Conservation (phyloP, 2,329 filamentous ascomycete species). For the Apiospora aurea region DNA sequence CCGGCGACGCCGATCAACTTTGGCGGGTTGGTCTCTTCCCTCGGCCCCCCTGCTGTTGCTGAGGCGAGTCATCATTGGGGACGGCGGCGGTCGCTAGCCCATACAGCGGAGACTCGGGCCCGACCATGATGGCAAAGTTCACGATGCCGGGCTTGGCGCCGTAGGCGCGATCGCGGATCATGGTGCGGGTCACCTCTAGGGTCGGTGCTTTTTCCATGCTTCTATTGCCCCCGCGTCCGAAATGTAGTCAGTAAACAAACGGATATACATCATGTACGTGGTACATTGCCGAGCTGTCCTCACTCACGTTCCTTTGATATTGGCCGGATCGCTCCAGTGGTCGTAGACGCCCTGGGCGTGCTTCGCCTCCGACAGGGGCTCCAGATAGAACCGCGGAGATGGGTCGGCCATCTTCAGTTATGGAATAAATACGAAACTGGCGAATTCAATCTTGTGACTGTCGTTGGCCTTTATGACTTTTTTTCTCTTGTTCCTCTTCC, state of each 20-base stretch:
- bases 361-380: neutral
- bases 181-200: neutral
- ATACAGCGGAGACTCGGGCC: constrained; percentile 10
- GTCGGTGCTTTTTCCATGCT: neutral
- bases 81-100: neutral
- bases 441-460: no score
- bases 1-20: constrained; percentile 13
- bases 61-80: neutral
- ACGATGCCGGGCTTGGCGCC: constrained; percentile 11
- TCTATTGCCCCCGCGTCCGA: neutral
- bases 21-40: neutral
- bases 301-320: constrained; percentile 7
- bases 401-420: neutral
- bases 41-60: neutral
- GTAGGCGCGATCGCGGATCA: constrained; percentile 2
- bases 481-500: neutral
- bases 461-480: neutral
- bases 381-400: constrained; percentile 5
- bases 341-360: neutral
- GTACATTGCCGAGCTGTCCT: no score
- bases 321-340: neutral
- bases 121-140: constrained; percentile 24
- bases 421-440: no score
- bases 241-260: neutral
- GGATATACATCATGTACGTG: neutral